Evolutionary conservation across 306 rosid genomes (phyloP), one percentile per base, ranked within the genome.

Genomic region (Cajanus cajan): DNA sequence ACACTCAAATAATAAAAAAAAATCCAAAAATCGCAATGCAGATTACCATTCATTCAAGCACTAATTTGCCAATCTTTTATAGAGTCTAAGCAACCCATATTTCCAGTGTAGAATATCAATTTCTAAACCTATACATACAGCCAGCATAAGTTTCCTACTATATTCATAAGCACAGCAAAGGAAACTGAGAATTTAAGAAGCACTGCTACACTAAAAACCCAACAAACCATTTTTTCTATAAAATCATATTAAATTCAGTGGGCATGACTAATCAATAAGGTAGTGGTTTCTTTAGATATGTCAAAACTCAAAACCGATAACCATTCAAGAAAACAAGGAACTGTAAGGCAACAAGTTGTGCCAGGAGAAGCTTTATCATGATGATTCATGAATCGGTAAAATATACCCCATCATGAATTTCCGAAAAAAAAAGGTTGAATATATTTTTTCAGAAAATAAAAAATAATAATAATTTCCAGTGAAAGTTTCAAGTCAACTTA

Each of bases 41-140:
- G 52, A 58, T 59, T 63, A 58, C n/a, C 45, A 74, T 45, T 68
- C 62, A 14, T 68, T 80, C 28, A 59, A 45, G 34, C 74, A 73
- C 33, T 22, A 11, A 31, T 25, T 66, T 36, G 43, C 51, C 36
- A 51, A 54, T 77, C 43, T 21, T 58, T 41, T 28, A 55, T 33
- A 36, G 55, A 59, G 15, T 47, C 62, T 48, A 4, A 58, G 28
- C 41, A 73, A 73, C 57, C 33, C 3, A 13, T 13, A 45, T 48
- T 6, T 8, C 40, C 55, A 63, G 48, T 10, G 10, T 12, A 78
- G 7, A 68, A 68, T 9, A 68, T 8, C 22, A 67, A 22, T 16
- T 57, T 67, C 45, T 19, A 44, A 44, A 31, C 62, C 45, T 31
- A 52, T 4, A 19, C 34, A 28, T 6, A 69, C 9, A 31, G 15